Conservation (phyloP, 176 grass and related monocot species). For the Echinochloa phyllopogon region DNA sequence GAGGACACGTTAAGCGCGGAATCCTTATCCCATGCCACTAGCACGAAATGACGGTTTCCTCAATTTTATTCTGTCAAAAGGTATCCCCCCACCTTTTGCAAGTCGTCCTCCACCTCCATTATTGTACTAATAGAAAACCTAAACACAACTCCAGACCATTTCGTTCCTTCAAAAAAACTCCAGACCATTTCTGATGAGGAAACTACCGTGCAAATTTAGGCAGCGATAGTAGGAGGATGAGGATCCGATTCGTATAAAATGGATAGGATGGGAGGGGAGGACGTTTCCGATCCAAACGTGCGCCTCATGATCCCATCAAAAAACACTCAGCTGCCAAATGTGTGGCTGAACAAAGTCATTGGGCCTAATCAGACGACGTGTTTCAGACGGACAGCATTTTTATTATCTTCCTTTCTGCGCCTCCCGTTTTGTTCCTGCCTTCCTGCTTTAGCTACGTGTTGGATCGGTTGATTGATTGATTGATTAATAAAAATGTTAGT, state of each 20-base stretch:
- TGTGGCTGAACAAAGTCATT: not conserved
- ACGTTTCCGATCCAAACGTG: not conserved
- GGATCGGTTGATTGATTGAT: not conserved
- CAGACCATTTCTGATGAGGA: not conserved
- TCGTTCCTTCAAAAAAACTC: no score
- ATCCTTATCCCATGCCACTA: not conserved
- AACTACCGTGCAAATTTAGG: not conserved
- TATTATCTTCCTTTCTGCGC: not conserved
- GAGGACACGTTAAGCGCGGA: not conserved
- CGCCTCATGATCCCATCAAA: not conserved
- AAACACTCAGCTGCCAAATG: not conserved
- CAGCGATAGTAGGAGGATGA: not conserved
- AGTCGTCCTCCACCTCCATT: not conserved
- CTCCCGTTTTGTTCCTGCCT: not conserved
- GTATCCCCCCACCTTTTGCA: not conserved
- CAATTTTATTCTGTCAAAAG: not conserved
- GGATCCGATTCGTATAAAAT: not conserved
- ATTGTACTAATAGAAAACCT: not conserved
- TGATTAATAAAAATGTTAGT: no score
- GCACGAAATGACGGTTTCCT: not conserved
- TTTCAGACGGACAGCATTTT: not conserved
- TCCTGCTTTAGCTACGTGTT: not conserved
- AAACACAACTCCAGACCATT: not conserved
- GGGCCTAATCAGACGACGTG: not conserved
- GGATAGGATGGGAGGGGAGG: not conserved